A percentile compares a stretch with the other conserved stretches of the same genome.
Evolutionary conservation across 2,329 filamentous ascomycete species (phyloP).

Genomic region (Fusarium lateritium): DNA sequence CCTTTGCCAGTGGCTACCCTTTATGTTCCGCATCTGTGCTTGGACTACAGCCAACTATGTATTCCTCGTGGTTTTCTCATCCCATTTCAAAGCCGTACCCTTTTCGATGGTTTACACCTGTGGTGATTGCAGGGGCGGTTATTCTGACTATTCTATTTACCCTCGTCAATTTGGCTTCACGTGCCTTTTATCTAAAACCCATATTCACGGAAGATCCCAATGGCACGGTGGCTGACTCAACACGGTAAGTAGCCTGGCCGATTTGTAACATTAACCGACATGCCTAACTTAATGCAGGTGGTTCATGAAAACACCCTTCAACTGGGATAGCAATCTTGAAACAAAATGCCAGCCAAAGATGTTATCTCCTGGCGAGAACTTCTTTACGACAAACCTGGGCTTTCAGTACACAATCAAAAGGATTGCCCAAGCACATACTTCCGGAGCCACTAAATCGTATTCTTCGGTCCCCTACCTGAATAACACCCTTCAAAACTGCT

Average conservation of each 20-base stretch:
- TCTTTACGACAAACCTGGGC: constrained; percentile 18
- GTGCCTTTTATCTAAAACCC: constrained; percentile 24
- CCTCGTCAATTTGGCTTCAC: constrained; percentile 29
- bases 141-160: constrained; percentile 15
- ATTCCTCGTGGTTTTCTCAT: constrained; percentile 35
- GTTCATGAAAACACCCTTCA: constrained; percentile 33
- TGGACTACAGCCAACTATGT: constrained; percentile 4
- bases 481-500: constrained; percentile 22
- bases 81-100: constrained; percentile 23
- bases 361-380: constrained; percentile 25
- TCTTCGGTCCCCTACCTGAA: constrained; percentile 24
- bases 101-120: constrained; percentile 31
- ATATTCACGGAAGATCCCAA: constrained; percentile 31
- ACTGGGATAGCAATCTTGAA: constrained; percentile 21
- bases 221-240: neutral
- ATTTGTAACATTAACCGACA: neutral
- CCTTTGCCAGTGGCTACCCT: too few relatives aligned
- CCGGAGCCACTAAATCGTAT: neutral
- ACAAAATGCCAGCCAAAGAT: constrained; percentile 27
- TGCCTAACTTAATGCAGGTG: constrained; percentile 9
- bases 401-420: constrained; percentile 28
- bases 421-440: neutral
- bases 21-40: too few relatives aligned
- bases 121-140: neutral
- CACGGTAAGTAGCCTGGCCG: neutral